Conservation (phyloP, 345 rosid genomes). For the Moringa oleifera region DNA sequence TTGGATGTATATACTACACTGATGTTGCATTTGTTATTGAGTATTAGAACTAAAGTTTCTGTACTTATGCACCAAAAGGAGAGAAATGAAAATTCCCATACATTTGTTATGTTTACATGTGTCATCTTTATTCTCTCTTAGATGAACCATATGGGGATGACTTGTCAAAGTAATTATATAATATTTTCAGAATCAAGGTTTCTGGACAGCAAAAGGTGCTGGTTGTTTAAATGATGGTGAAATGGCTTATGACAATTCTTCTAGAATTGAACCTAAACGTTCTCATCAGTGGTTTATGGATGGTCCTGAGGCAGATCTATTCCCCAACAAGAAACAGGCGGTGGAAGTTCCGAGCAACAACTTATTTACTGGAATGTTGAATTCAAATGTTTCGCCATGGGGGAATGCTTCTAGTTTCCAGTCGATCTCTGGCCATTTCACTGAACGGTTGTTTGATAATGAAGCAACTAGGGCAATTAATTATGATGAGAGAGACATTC, state of each 20-base stretch:
- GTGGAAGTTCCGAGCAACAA: constrained; percentile 30
- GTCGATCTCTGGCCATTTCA: constrained; percentile 30
- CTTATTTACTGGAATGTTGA: constrained; percentile 32
- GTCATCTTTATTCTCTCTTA: constrained; percentile 1
- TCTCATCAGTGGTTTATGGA: constrained; percentile 49
- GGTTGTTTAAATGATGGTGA: constrained; percentile 32
- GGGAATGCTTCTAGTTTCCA: constrained; percentile 33
- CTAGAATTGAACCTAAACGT: constrained; percentile 33
- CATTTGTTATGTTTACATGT: neutral
- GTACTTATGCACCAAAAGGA: too few species aligned
- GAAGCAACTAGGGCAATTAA: constrained; percentile 22
- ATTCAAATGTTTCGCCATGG: constrained; percentile 37
- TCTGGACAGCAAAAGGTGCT: constrained; percentile 40
- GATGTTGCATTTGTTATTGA: too few species aligned
- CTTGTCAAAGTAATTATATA: neutral
- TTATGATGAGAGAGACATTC: constrained; percentile 26
- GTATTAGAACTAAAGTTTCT: too few species aligned
- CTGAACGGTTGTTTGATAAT: constrained; percentile 34
- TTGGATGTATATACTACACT: too few species aligned
- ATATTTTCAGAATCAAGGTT: constrained; percentile 40
- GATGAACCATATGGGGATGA: neutral
- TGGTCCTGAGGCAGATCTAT: constrained; percentile 34
- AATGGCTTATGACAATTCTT: constrained; percentile 28
- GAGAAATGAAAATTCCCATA: too few species aligned
- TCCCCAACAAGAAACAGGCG: constrained; percentile 44